These are phyloP conservation scores for Paramecium primaurelia DNA, from an alignment of 73 alveolate genomes.

Conservation along the genomic window DNA sequence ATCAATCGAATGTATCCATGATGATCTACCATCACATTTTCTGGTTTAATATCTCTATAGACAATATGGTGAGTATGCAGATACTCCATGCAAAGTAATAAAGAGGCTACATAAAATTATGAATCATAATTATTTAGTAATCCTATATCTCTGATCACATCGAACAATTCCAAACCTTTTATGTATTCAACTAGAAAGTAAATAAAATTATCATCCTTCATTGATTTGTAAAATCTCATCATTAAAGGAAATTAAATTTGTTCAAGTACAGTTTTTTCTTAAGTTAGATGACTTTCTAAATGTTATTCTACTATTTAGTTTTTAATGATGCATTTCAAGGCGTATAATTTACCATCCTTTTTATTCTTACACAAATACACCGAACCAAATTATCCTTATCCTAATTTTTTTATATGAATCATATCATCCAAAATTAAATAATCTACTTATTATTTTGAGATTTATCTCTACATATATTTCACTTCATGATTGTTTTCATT, in stretches of 20 bases:
- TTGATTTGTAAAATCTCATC: constrained; percentile 71
- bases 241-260: constrained; percentile 69
- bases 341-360: constrained; percentile 56
- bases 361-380: constrained; percentile 58
- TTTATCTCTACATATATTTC: constrained; percentile 49
- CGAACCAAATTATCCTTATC: constrained; percentile 68
- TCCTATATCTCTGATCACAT: constrained; percentile 79
- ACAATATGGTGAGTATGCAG: constrained; percentile 70
- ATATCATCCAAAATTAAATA: constrained; percentile 39
- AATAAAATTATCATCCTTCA: constrained; percentile 68
- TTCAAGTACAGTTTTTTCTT: constrained; percentile 70
- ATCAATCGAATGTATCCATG: constrained; percentile 72
- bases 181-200: constrained; percentile 73
- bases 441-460: neutral
- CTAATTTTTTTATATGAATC: constrained; percentile 54
- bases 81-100: constrained; percentile 70
- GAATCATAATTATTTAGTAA: constrained; percentile 70
- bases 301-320: constrained; percentile 59
- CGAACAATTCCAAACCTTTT: constrained; percentile 76
- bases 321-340: constrained; percentile 65
- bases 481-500: constrained; percentile 56
- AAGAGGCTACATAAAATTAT: constrained; percentile 65
- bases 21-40: constrained; percentile 71
- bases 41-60: constrained; percentile 77
- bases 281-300: constrained; percentile 45